Evolutionary conservation across 768 basidiomycete genomes (phyloP), one percentile per base, ranked within the genome.

Genomic region (Crepidotus variabilis): DNA sequence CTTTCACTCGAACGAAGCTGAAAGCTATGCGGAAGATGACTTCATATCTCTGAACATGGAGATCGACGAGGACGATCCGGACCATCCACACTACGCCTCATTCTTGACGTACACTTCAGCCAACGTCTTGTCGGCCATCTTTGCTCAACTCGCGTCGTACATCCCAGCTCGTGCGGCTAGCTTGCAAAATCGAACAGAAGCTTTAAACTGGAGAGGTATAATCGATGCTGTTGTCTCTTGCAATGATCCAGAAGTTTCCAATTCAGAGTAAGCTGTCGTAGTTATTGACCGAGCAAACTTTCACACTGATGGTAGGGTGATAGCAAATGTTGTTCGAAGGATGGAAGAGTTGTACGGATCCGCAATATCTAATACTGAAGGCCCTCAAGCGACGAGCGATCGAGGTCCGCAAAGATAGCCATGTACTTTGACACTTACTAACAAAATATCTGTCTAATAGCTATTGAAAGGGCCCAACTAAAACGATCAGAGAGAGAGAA

Each of bases 181-280:
- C 58, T 77, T 85, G 77, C 87, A 87, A 61, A 82, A 86, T 62
- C 80, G 89, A 10, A 71, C 85, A 7, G 76, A 75, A 50, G 81
- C 85, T 4, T 72, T 90, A 51, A 74, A 74, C 33, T 91, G 89
- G 88, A 76, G 81, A 53, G 73, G 74, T 50, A 79, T 90, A n/a
- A 68, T 90, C 18, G 77, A 80, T 28, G 72, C 81, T 3, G 71
- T 83, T 10, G 75, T 74, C 43, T 71, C 77, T 11, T 71, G 71
- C 61, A 78, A 75, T 48, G 61, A 68, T 60, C 65, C 65, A 32
- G 65, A 63, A 56, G 54, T 70, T 13, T 58, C 73, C 57, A 70
- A 79, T 63, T 61, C 67, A 63, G 67, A 63, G 76, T 76, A 61
- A 64, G 75, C 73, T 54, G 21, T 18, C 36, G 33, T 45, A 36